Conservation (phyloP, 2,329 filamentous ascomycete genomes). For the Tolypocladium amazonense region DNA sequence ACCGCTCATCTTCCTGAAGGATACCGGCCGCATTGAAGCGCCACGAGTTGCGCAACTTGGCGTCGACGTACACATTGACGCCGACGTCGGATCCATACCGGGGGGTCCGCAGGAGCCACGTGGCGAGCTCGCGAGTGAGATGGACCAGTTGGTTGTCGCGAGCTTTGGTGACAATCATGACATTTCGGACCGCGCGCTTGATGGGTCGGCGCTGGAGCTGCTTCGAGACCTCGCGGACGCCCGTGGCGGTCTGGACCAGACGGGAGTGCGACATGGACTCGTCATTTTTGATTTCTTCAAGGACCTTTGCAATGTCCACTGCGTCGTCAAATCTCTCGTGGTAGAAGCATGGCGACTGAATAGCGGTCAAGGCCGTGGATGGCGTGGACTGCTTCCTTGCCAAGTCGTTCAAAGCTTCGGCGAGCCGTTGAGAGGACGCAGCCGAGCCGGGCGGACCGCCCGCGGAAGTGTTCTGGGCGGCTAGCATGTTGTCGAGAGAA, state of each 20-base stretch:
- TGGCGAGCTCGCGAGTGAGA: conserved; percentile 75
- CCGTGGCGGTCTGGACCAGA: conserved; percentile 88
- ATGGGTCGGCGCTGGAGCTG: conserved; percentile 88
- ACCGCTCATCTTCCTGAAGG: conserved; percentile 62
- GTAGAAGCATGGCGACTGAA: conserved; percentile 95
- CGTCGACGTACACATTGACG: conserved; percentile 96
- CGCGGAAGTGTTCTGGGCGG: conserved; percentile 25
- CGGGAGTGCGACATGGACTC: conserved; percentile 89
- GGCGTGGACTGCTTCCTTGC: conserved; percentile 28
- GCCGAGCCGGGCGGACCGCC: conserved; percentile 30
- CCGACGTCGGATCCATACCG: conserved; percentile 84
- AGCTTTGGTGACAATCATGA: conserved; percentile 99
- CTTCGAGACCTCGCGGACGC: conserved; percentile 90
- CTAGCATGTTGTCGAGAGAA: conserved; percentile 50
- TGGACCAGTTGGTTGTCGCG: conserved; percentile 88
- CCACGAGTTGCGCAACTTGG: conserved; percentile 79
- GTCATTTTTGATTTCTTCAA: conserved; percentile 85
- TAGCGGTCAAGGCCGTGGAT: conserved; percentile 40
- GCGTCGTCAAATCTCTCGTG: conserved; percentile 95
- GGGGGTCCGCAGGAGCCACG: conserved; percentile 81
- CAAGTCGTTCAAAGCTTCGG: conserved; percentile 46
- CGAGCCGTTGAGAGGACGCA: conserved; percentile 50
- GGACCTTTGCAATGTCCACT: conserved; percentile 86
- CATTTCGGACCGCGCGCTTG: conserved; percentile 79
- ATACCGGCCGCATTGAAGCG: conserved; percentile 73